These are phyloP conservation scores for Nephelium lappaceum DNA, from an alignment of 345 rosid genomes.

Conservation along the genomic window DNA sequence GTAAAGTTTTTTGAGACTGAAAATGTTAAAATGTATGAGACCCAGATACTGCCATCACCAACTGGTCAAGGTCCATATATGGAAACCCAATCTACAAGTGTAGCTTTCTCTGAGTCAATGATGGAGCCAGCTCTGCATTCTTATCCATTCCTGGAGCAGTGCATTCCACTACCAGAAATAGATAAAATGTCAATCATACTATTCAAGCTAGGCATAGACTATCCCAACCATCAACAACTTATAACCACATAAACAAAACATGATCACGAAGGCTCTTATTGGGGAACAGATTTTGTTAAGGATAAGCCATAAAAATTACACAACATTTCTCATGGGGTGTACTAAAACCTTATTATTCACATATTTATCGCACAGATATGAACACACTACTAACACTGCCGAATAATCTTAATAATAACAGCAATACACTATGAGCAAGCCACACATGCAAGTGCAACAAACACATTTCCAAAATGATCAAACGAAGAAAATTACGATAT, in stretches of 20 bases:
- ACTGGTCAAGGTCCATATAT: slow-evolving; percentile 14
- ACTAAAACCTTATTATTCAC: neutral
- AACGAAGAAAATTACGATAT: neutral
- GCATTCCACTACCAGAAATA: neutral
- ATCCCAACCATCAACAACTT: neutral
- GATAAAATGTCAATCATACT: neutral
- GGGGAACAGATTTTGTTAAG: neutral
- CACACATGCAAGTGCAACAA: neutral
- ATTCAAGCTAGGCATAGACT: neutral
- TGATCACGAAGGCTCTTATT: neutral
- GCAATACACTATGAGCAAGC: neutral
- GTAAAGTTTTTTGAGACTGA: slow-evolving; percentile 16
- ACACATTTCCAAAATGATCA: neutral
- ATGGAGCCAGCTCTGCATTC: slow-evolving; percentile 13
- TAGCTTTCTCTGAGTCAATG: slow-evolving; percentile 10
- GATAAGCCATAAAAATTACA: neutral
- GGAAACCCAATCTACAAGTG: slow-evolving; percentile 18
- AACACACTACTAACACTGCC: too few species aligned
- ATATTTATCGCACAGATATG: neutral
- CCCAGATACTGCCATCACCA: slow-evolving; percentile 21
- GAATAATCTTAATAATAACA: neutral
- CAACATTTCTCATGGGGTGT: neutral
- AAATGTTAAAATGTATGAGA: slow-evolving; percentile 22
- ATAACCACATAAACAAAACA: neutral
- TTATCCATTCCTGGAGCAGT: slow-evolving; percentile 23